Evolutionary conservation across 495 filamentous ascomycete species (phyloP), one percentile per base, ranked within the genome.

Genomic region (Trypethelium eluteriae): DNA sequence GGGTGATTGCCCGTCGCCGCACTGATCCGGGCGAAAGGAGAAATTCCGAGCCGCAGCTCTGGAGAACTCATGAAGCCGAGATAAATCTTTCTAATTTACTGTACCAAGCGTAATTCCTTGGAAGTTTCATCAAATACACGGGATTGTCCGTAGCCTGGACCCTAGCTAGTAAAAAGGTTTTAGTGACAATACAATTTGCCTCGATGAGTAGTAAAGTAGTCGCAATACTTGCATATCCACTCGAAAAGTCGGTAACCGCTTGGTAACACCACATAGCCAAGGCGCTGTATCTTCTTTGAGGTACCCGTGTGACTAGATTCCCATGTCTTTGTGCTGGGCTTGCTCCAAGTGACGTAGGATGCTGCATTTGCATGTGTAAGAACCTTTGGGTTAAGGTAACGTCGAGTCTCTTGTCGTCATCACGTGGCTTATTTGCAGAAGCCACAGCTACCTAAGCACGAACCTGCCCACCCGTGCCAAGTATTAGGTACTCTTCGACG

Each of bases 241-340:
- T 59, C 53, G 32, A 59, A 34, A 59, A 36, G 7, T 36, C 32
- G 53, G 36, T 36, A 36, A 18, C 53, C 18, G 5, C 32, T 59
- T 59, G 32, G 32, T 32, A 59, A 6, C 53, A n/a, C 18, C 18
- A 36, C 14, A 36, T 9, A 59, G 53, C 53, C 53, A 36, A 34
- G 53, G 1, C 53, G 10, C 53, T 59, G 53, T 59, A 59, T 25
- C 49, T 53, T 59, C 32, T 59, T 59, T 59, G 53, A 59, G 53
- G 32, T 32, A 36, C 36, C 36, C 32, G 32, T 35, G 32, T 36
- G n/a, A 59, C 32, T 36, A 18, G 53, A 36, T 36, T 59, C 32
- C 53, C 53, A 0, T 59, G n/a, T 36, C 5, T 14, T 59, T 36
- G 53, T 59, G 34, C 7, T 32, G 25, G 53, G 53, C 53, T 59